Evolutionary conservation across 106 monocot species (phyloP), one percentile per base, ranked within the genome.

Genomic region (Iris macrosiphon): DNA sequence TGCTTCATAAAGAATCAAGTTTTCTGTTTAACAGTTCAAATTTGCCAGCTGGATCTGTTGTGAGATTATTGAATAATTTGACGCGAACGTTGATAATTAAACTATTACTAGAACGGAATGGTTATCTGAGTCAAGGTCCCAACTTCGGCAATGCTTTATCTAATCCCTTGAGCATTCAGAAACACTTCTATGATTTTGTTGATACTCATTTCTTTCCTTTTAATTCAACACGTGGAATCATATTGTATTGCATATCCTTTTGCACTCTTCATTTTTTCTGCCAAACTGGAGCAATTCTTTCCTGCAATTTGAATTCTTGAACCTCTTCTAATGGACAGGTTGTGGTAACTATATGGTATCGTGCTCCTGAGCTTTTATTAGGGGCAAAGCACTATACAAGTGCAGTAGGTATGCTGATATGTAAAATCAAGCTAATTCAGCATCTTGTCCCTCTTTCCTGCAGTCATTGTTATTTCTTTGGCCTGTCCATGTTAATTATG

Each of bases 261-360:
- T 27, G 8, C 24, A 17, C 18, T 19, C 8, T 20, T 2, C 10
- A 29, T 14, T 49, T 49, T 26, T 49, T 14, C 37, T 53, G 17
- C 30, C n/a, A 40, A 46, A 13, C 20, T 41, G 6, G n/a, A 40
- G 24, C 3, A n/a, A 57, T 13, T 38, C 45, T 53, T 11, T 25
- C n/a, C 33, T 52, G 38, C 16, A 31, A 66, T n/a, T 22, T 66
- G 18, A 66, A 52, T 52, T 33, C 27, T 54, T 12, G 14, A 61
- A 32, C 6, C 18, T 56, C 41, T 64, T 30, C 40, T 55, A 43
- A 62, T 16, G 69, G 34, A 60, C 61, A 98, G 96, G 96, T 98
- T 59, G 96, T 98, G 11, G 96, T 98, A 34, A 98, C 96, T 40
- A 98, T 98, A 49, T 98, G 96, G 96, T 98, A 98, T 66, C 90